These are phyloP conservation scores for Phialemonium atrogriseum DNA, from an alignment of 2,329 filamentous ascomycete species.

Conservation along the genomic window DNA sequence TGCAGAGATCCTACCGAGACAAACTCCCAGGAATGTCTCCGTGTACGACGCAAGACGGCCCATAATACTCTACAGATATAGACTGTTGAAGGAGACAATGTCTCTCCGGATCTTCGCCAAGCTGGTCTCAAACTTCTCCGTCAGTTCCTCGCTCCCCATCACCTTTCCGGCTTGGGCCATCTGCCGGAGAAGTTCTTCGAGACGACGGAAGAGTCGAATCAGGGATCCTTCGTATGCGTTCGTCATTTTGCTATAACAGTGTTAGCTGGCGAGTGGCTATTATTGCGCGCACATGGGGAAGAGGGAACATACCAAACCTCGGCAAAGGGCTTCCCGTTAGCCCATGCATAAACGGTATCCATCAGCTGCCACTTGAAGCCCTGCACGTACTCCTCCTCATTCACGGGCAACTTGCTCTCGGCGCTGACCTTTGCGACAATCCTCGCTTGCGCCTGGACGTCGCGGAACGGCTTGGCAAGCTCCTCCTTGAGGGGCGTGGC, in stretches of 20 bases:
- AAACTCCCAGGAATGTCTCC: no score
- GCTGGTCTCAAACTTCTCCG: constrained; percentile 83
- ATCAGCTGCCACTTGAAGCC: constrained; percentile 92
- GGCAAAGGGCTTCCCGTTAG: constrained; percentile 79
- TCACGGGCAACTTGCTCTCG: constrained; percentile 89
- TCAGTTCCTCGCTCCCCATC: constrained; percentile 93
- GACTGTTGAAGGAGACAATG: constrained; percentile 52
- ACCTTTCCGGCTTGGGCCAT: constrained; percentile 95
- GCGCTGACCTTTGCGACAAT: constrained; percentile 88
- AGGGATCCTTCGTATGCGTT: constrained; percentile 95
- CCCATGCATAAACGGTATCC: constrained; percentile 92
- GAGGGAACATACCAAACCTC: constrained; percentile 75
- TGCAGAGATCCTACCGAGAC: no score
- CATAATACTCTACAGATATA: constrained; percentile 20
- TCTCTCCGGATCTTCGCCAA: constrained; percentile 82
- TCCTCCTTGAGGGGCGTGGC: constrained; percentile 73
- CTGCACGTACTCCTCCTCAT: constrained; percentile 87
- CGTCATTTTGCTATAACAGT: constrained; percentile 79
- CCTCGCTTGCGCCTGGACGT: constrained; percentile 80
- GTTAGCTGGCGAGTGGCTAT: background rate
- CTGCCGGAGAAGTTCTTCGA: constrained; percentile 89
- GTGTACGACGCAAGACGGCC: no score
- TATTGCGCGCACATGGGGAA: constrained; percentile 1
- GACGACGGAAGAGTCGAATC: constrained; percentile 88
- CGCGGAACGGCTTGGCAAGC: constrained; percentile 73